phyloP scores from a whole-genome alignment of 495 filamentous ascomycete genomes.

The Penicillium samsonianum region DNA sequence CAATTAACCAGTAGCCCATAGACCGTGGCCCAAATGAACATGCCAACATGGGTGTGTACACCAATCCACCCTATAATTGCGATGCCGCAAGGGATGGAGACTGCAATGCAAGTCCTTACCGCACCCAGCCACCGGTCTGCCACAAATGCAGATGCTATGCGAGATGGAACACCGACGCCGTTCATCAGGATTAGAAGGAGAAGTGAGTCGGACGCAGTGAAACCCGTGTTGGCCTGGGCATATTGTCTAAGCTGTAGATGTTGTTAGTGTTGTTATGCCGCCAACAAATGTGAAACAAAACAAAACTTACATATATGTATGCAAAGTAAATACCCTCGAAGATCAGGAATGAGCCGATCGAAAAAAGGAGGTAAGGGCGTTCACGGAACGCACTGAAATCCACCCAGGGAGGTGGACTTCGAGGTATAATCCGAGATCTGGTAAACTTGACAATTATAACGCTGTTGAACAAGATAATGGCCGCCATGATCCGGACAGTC shows the following conservation, averaged over 20 bases:
- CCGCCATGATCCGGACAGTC: conserved; percentile 68
- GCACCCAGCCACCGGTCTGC: conserved; percentile 61
- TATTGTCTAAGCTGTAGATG: conserved; percentile 8
- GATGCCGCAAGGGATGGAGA: conserved; percentile 15
- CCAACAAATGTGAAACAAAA: conserved; percentile 43
- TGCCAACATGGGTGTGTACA: conserved; percentile 8
- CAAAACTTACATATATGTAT: conserved; percentile 57
- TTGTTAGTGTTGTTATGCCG: conserved; percentile 21
- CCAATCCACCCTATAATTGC: conserved; percentile 14
- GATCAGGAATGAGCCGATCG: conserved; percentile 53
- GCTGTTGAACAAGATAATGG: conserved; percentile 58
- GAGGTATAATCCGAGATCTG: conserved; percentile 55
- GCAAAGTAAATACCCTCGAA: conserved; percentile 65
- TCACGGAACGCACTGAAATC: conserved; percentile 64
- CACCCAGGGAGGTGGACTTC: conserved; percentile 56
- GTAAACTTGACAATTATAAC: conserved; percentile 48
- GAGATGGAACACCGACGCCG: conserved; percentile 58
- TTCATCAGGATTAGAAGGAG: conserved; percentile 68
- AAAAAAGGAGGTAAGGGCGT: conserved; percentile 59
- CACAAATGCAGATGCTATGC: conserved; percentile 58
- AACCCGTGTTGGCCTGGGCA: conserved; percentile 2
- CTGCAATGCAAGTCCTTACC: conserved; percentile 27
- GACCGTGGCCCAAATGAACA: conserved; percentile 11
- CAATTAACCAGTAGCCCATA: conserved; percentile 10
- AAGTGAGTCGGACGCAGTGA: conserved; percentile 47